These are phyloP conservation scores for Diaporthe helianthi DNA, from an alignment of 2,329 filamentous ascomycete genomes.

Conservation along the genomic window DNA sequence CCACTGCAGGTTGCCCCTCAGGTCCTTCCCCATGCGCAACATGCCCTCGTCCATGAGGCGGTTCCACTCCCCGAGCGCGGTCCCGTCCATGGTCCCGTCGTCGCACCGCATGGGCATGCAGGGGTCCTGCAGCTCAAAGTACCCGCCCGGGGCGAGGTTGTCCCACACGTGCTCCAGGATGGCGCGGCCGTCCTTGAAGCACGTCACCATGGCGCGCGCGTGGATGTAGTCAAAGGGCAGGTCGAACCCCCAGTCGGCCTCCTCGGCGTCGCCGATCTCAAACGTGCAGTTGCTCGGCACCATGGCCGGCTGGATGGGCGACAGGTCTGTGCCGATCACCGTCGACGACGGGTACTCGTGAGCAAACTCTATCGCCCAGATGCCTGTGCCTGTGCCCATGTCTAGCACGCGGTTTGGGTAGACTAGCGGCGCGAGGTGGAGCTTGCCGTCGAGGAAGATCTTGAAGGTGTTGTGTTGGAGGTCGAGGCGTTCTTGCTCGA, in stretches of 20 bases:
- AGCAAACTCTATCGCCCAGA: conserved; percentile 58
- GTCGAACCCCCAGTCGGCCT: conserved; percentile 55
- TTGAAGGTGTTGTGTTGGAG: conserved; percentile 50
- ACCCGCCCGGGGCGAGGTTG: conserved; percentile 48
- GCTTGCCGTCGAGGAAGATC: conserved; percentile 48
- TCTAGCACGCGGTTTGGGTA: conserved; percentile 53
- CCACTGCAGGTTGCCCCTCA: conserved; percentile 42
- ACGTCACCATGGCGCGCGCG: conserved; percentile 55
- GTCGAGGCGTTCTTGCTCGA: conserved; percentile 46
- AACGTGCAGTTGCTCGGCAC: conserved; percentile 61
- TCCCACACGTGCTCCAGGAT: conserved; percentile 54
- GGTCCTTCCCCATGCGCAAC: conserved; percentile 39
- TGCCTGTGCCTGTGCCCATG: conserved; percentile 55
- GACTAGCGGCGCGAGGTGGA: conserved; percentile 54
- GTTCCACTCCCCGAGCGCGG: conserved; percentile 44
- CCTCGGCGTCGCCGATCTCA: conserved; percentile 61
- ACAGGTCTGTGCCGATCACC: conserved; percentile 54
- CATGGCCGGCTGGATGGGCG: conserved; percentile 49
- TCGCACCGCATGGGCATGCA: conserved; percentile 42
- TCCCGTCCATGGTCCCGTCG: conserved; percentile 43
- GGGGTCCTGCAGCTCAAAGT: conserved; percentile 47
- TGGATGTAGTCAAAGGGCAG: conserved; percentile 62
- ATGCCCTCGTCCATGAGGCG: conserved; percentile 43
- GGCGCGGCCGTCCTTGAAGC: conserved; percentile 56
- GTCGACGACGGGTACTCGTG: conserved; percentile 47